Evolutionary conservation across 108 stramenopile species (phyloP).

Genomic region (Seminavis robusta): DNA sequence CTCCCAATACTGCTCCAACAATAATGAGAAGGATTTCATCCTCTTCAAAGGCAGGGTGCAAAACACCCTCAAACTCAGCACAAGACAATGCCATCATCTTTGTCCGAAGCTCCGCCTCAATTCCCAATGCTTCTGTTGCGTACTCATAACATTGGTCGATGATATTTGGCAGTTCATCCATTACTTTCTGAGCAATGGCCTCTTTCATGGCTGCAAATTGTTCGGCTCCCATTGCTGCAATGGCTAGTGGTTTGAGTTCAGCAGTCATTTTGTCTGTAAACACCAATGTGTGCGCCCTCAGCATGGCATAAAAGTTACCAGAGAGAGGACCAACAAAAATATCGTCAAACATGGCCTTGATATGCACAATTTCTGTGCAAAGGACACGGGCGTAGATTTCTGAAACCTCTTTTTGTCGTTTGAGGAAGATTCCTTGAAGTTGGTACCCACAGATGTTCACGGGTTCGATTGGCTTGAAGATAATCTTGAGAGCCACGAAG

Average conservation of each 20-base stretch:
- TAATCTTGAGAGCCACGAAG: constrained; percentile 90
- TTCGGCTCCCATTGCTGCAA: constrained; percentile 79
- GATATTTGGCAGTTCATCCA: constrained; percentile 64
- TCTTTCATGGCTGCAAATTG: constrained; percentile 87
- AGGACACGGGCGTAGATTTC: constrained; percentile 65
- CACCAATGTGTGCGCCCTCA: constrained; percentile 79
- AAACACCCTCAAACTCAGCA: constrained; percentile 88
- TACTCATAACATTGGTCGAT: constrained; percentile 85
- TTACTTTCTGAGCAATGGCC: constrained; percentile 75
- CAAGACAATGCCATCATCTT: constrained; percentile 80
- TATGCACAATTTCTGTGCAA: constrained; percentile 48
- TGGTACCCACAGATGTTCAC: constrained; percentile 48
- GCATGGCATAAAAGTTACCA: constrained; percentile 77
- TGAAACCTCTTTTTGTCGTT: constrained; percentile 87
- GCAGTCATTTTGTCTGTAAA: constrained; percentile 72
- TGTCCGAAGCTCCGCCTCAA: constrained; percentile 77
- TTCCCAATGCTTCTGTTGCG: constrained; percentile 83
- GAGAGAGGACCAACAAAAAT: constrained; percentile 79
- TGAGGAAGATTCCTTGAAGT: constrained; percentile 91
- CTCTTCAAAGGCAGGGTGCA: constrained; percentile 96
- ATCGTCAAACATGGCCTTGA: constrained; percentile 68
- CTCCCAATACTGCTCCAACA: constrained; percentile 89
- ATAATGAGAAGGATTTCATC: constrained; percentile 92
- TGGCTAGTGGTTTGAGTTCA: constrained; percentile 78
- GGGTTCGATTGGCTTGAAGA: constrained; percentile 89